Conservation (phyloP, 768 basidiomycete species). For the Termitomyces sp. region DNA sequence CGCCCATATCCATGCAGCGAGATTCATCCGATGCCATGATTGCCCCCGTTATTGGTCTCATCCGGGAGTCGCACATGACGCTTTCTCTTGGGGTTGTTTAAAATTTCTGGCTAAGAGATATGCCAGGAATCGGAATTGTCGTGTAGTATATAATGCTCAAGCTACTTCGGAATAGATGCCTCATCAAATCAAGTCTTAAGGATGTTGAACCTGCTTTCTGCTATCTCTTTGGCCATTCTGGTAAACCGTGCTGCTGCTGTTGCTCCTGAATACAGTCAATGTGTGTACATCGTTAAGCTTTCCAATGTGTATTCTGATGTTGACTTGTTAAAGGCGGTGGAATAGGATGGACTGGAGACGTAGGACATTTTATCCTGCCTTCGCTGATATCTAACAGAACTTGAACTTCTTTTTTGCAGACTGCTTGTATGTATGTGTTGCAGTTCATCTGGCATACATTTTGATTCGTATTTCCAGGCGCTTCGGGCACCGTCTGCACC, state of each 20-base stretch:
- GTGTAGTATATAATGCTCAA: background rate
- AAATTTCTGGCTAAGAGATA: background rate
- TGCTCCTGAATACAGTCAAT: conserved; percentile 35
- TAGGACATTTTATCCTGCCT: conserved; percentile 9
- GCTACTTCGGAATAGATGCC: background rate
- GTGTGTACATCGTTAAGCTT: conserved; percentile 17
- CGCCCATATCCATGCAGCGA: background rate
- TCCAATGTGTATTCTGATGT: background rate
- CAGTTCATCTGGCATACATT: background rate
- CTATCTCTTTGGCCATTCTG: conserved; percentile 23
- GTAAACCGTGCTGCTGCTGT: conserved; percentile 20
- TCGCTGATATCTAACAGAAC: background rate
- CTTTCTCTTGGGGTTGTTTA: background rate
- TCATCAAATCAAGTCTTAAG: background rate
- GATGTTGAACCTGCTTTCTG: conserved; percentile 24
- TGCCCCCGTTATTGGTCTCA: background rate
- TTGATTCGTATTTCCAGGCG: conserved; percentile 20
- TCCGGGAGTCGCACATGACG: background rate
- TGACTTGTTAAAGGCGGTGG: conserved; percentile 23
- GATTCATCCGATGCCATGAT: conserved; percentile 2
- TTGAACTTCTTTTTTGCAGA: conserved; percentile 11
- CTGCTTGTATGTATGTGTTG: conserved; percentile 18
- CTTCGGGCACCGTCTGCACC: conserved; percentile 30
- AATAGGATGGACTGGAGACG: conserved; percentile 30
- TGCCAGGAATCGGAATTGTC: background rate